These are phyloP conservation scores for Pseudisothecium myosuroides DNA, from an alignment of 225 moss, liverwort and hornwort genomes.

Conservation along the genomic window DNA sequence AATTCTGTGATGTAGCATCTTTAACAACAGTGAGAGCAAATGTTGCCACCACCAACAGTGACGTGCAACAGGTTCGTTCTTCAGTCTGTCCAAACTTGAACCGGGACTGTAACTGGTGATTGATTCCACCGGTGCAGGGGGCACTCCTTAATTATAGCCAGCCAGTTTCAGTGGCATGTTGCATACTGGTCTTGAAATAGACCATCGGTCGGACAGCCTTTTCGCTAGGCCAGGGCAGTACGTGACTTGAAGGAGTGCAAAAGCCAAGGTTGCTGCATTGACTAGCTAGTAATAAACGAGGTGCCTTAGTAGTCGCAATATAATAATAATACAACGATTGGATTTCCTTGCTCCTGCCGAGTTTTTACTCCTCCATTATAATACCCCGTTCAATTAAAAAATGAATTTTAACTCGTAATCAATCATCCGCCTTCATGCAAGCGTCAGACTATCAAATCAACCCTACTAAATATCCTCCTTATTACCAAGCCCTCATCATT, in stretches of 20 bases:
- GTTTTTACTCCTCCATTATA: neutral
- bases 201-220: conserved; percentile 1
- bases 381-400: neutral
- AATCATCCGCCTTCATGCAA: neutral
- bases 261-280: conserved; percentile 3
- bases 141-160: neutral
- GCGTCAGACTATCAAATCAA: conserved; percentile 24
- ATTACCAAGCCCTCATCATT: conserved; percentile 5
- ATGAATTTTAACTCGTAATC: neutral
- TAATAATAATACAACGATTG: conserved; percentile 4
- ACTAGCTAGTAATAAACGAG: neutral
- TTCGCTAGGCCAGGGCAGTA: neutral
- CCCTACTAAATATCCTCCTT: conserved; percentile 9
- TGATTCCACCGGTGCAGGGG: neutral
- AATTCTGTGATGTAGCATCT: neutral
- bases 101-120: neutral
- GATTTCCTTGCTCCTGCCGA: conserved; percentile 9
- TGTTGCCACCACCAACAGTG: neutral
- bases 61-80: neutral
- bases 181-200: conserved; percentile 12
- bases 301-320: neutral
- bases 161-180: neutral
- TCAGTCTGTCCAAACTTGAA: neutral
- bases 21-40: neutral
- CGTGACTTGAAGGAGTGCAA: neutral